phyloP scores from a whole-genome alignment of 1,284 basidiomycete genomes.

The Apiotrichum brassicae region DNA sequence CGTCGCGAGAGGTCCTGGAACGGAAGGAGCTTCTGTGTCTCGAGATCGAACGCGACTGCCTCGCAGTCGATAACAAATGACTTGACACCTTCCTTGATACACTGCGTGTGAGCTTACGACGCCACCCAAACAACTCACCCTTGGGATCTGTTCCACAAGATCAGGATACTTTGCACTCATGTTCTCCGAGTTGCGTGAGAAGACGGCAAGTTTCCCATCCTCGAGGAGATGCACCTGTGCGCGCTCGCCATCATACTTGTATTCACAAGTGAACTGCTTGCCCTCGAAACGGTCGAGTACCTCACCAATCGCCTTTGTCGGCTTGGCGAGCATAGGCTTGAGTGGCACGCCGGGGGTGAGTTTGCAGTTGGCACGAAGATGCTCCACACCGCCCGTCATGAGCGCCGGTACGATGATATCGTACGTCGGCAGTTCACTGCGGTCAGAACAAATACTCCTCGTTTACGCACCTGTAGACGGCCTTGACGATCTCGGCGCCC shows the following conservation, averaged over 20 bases:
- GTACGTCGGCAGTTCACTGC: conserved; percentile 87
- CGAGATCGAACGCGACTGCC: conserved; percentile 68
- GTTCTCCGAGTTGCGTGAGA: conserved; percentile 96
- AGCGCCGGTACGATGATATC: conserved; percentile 91
- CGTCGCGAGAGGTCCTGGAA: conserved; percentile 83
- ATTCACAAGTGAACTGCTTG: conserved; percentile 96
- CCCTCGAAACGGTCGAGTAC: conserved; percentile 95
- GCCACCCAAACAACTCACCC: conserved; percentile 50
- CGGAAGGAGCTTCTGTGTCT: conserved; percentile 61
- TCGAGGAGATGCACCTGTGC: conserved; percentile 85
- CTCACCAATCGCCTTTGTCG: conserved; percentile 98
- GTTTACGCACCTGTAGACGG: conserved; percentile 71
- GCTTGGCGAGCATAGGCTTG: conserved; percentile 99
- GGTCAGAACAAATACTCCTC: background rate
- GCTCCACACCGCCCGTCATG: conserved; percentile 68
- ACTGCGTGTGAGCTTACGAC: conserved; percentile 51
- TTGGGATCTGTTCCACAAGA: conserved; percentile 84
- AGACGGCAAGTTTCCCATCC: conserved; percentile 75
- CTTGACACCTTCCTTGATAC: conserved; percentile 66
- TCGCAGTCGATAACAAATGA: conserved; percentile 82
- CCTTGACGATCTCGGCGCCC: conserved; percentile 72
- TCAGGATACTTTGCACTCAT: conserved; percentile 99
- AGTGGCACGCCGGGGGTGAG: conserved; percentile 87
- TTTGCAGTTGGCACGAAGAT: conserved; percentile 70
- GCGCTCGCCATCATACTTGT: conserved; percentile 98